phyloP scores from a whole-genome alignment of 805 yeast genomes.

The Saccharomycopsis malanga region DNA sequence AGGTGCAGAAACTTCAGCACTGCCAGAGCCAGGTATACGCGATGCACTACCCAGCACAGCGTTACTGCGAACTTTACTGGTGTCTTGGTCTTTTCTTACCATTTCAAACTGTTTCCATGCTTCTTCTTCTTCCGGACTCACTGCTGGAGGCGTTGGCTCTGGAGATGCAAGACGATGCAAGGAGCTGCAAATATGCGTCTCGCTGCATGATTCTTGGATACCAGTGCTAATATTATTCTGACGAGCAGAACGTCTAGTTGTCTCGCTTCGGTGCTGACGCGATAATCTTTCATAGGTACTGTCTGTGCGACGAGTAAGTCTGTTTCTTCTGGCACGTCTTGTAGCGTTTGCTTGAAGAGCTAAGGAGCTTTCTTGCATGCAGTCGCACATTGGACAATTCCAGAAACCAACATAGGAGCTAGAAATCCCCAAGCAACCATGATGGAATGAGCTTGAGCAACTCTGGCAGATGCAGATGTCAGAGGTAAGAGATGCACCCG shows the following conservation, averaged over 20 bases:
- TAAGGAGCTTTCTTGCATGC: constrained; percentile 29
- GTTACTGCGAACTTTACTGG: not conserved
- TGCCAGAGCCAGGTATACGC: not conserved
- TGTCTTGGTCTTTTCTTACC: constrained; percentile 5
- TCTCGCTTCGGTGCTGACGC: constrained; percentile 3
- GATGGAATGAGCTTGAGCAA: constrained; percentile 30
- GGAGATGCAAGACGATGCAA: not conserved
- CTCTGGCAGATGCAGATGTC: constrained; percentile 20
- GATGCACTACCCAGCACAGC: constrained; percentile 14
- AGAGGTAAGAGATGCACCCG: constrained; percentile 14
- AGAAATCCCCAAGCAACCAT: constrained; percentile 33
- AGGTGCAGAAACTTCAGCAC: not conserved
- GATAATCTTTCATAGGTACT: constrained; percentile 6
- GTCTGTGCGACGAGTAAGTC: constrained; percentile 8
- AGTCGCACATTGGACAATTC: constrained; percentile 49
- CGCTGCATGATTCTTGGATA: no score
- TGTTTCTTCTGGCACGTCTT: constrained; percentile 8
- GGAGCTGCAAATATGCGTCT: not conserved
- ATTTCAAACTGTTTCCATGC: constrained; percentile 19
- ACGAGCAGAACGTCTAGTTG: not conserved
- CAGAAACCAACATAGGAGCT: constrained; percentile 27
- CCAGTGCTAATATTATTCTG: not conserved
- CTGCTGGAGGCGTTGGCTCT: not conserved
- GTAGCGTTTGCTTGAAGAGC: not conserved
- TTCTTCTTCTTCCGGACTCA: constrained; percentile 22